Percentiles rank a stretch among this genome's conserved stretches.
Evolutionary conservation across 1,284 basidiomycete genomes (phyloP).

Genomic region (Anthracocystis panici-leucophaei): DNA sequence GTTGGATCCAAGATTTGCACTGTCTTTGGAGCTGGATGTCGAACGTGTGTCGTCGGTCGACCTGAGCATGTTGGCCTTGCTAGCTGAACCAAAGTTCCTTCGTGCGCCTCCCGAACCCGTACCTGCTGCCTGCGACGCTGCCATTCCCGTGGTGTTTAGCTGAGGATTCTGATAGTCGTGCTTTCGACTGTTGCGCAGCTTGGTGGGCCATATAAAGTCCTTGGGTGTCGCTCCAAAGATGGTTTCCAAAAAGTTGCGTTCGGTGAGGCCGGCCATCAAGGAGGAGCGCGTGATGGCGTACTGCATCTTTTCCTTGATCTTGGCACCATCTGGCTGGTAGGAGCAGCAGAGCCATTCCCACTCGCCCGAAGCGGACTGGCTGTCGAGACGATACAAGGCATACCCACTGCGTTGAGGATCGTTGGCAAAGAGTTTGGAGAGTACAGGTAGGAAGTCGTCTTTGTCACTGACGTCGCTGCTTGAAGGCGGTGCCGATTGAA

Average conservation of each 20-base stretch:
- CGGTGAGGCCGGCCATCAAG: slow-evolving; percentile 53
- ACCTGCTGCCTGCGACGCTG: slow-evolving; percentile 59
- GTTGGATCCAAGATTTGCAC: slow-evolving; percentile 13
- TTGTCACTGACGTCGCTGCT: slow-evolving; percentile 40
- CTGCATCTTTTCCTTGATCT: slow-evolving; percentile 65
- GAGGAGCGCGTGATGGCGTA: slow-evolving; percentile 57
- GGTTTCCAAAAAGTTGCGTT: slow-evolving; percentile 63
- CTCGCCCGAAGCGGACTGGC: slow-evolving; percentile 54
- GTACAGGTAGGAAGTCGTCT: slow-evolving; percentile 49
- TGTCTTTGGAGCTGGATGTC: not conserved
- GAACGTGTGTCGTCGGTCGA: slow-evolving; percentile 5
- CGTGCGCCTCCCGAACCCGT: slow-evolving; percentile 56
- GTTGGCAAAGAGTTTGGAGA: slow-evolving; percentile 50
- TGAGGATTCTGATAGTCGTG: slow-evolving; percentile 67
- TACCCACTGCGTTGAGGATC: slow-evolving; percentile 59
- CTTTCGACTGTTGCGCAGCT: slow-evolving; percentile 61
- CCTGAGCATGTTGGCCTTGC: slow-evolving; percentile 33
- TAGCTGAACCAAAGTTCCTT: slow-evolving; percentile 55
- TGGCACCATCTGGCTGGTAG: slow-evolving; percentile 61
- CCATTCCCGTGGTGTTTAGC: slow-evolving; percentile 46
- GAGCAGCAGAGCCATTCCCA: slow-evolving; percentile 65
- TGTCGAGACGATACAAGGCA: slow-evolving; percentile 61
- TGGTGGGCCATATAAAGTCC: slow-evolving; percentile 59
- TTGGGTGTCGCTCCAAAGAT: slow-evolving; percentile 52
- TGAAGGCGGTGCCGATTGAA: slow-evolving; percentile 33